These are phyloP conservation scores for Candida bentonensis DNA, from an alignment of 805 yeast species.

Conservation along the genomic window DNA sequence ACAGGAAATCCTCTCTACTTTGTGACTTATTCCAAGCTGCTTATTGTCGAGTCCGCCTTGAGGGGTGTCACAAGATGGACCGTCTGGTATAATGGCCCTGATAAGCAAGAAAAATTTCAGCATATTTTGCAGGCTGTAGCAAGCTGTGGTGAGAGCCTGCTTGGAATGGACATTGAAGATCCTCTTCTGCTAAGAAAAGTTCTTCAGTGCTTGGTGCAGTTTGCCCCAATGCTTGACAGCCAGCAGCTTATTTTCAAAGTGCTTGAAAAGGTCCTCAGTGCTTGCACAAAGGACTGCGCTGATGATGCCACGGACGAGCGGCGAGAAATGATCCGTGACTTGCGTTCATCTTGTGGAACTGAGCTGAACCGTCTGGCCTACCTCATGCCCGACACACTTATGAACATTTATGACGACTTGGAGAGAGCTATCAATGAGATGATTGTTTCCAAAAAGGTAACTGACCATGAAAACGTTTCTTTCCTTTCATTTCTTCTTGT, in stretches of 20 bases:
- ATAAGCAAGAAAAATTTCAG: slow-evolving; percentile 36
- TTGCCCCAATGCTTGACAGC: slow-evolving; percentile 71
- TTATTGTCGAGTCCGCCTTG: slow-evolving; percentile 76
- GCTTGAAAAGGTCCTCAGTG: slow-evolving; percentile 71
- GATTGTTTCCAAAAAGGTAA: slow-evolving; percentile 52
- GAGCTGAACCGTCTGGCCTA: slow-evolving; percentile 89
- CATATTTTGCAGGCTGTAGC: slow-evolving; percentile 57
- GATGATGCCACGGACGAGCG: slow-evolving; percentile 41
- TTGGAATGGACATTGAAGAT: slow-evolving; percentile 62
- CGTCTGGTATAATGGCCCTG: slow-evolving; percentile 64
- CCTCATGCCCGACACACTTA: slow-evolving; percentile 83
- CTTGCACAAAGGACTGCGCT: slow-evolving; percentile 65
- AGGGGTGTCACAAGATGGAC: slow-evolving; percentile 94
- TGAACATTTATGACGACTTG: slow-evolving; percentile 64
- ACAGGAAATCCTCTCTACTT: slow-evolving; percentile 50
- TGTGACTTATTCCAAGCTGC: slow-evolving; percentile 68
- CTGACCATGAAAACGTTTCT: slow-evolving; percentile 85
- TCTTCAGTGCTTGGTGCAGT: slow-evolving; percentile 85
- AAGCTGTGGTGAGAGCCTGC: slow-evolving; percentile 35
- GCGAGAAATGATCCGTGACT: slow-evolving; percentile 67
- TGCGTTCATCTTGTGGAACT: slow-evolving; percentile 85
- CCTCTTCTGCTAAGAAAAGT: slow-evolving; percentile 74
- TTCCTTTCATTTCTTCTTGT: slow-evolving; percentile 85
- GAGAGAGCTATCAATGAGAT: slow-evolving; percentile 69
- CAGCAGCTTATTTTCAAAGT: slow-evolving; percentile 66